Evolutionary conservation across 2,329 filamentous ascomycete genomes (phyloP).

Genomic region (Penicillium sp.): DNA sequence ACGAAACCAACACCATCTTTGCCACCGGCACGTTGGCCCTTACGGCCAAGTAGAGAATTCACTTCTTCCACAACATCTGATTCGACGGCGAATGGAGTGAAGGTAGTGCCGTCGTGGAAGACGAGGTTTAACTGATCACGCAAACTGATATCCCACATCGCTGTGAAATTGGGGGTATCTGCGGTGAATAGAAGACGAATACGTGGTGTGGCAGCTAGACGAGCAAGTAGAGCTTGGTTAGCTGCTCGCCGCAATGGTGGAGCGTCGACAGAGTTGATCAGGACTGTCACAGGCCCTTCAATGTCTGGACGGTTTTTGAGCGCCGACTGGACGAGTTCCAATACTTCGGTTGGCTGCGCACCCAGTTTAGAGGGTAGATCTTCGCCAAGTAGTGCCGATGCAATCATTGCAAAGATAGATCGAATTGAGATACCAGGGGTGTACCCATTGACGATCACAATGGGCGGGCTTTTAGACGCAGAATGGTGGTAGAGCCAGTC

Average conservation of each 20-base stretch:
- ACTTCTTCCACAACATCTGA: conserved; percentile 87
- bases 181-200: conserved; percentile 76
- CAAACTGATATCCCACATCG: conserved; percentile 88
- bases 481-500: conserved; percentile 60
- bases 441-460: conserved; percentile 88
- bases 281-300: conserved; percentile 57
- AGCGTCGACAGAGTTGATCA: conserved; percentile 87
- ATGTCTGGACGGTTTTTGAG: conserved; percentile 52
- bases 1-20: conserved; percentile 92
- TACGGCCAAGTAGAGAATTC: conserved; percentile 80
- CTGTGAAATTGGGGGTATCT: conserved; percentile 81
- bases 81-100: conserved; percentile 70
- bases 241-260: conserved; percentile 69
- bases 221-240: conserved; percentile 71
- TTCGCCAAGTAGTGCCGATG: conserved; percentile 56
- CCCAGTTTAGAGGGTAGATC: conserved; percentile 53
- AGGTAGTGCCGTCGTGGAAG: conserved; percentile 94
- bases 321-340: conserved; percentile 64
- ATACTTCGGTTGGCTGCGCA: conserved; percentile 66
- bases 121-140: conserved; percentile 80
- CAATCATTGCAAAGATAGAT: conserved; percentile 59
- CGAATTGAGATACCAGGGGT: conserved; percentile 46
- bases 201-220: conserved; percentile 70
- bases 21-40: conserved; percentile 75
- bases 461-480: conserved; percentile 47